Percentiles rank a stretch among this genome's conserved stretches.
Conservation (phyloP, 73 alveolate genomes). For the Urostyla sp. region DNA sequence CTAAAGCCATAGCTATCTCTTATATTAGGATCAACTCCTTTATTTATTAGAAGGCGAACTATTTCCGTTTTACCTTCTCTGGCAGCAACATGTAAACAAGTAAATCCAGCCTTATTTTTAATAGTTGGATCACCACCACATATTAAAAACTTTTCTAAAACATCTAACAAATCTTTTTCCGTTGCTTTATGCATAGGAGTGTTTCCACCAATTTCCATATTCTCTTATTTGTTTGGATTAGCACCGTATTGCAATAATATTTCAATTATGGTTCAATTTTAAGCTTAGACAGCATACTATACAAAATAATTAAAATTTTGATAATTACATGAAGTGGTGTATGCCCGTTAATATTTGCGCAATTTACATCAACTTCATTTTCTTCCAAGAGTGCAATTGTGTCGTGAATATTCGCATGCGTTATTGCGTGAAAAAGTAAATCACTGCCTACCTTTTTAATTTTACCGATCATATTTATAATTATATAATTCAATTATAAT, state of each 20-base stretch:
- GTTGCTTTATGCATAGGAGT: conserved; percentile 87
- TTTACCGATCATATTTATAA: conserved; percentile 40
- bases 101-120: conserved; percentile 74
- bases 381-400: conserved; percentile 78
- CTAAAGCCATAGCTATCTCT: conserved; percentile 81
- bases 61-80: conserved; percentile 65
- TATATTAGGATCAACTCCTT: conserved; percentile 78
- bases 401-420: conserved; percentile 80
- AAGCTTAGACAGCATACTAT: conserved; percentile 72
- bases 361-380: conserved; percentile 79
- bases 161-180: conserved; percentile 69
- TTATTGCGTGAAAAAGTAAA: conserved; percentile 80
- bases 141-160: conserved; percentile 70
- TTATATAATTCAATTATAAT: not conserved
- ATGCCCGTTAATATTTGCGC: conserved; percentile 81
- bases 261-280: conserved; percentile 71
- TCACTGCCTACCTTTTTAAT: conserved; percentile 66
- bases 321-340: conserved; percentile 70
- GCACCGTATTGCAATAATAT: conserved; percentile 77
- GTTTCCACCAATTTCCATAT: conserved; percentile 79
- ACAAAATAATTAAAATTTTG: not conserved
- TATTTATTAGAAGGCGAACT: conserved; percentile 51
- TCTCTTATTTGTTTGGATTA: conserved; percentile 77
- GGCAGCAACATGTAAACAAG: conserved; percentile 84
- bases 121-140: conserved; percentile 84